These are phyloP conservation scores for Fusarium pininemorale DNA, from an alignment of 2,329 filamentous ascomycete species.

Conservation along the genomic window DNA sequence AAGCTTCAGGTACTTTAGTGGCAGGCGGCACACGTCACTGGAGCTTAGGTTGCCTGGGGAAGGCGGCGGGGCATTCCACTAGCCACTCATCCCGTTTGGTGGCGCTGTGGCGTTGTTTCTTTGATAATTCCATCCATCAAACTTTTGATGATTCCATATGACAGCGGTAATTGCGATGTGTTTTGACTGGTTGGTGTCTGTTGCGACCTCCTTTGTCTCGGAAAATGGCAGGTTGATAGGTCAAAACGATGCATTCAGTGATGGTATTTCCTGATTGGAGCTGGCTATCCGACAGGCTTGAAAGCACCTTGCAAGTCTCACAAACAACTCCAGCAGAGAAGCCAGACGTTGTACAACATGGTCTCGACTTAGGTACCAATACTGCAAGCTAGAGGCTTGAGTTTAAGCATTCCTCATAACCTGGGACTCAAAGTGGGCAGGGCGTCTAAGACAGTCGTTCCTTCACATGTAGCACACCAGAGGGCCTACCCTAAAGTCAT, in stretches of 20 bases:
- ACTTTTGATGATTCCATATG: not conserved
- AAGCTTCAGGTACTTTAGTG: conserved; percentile 12
- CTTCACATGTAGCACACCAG: not conserved
- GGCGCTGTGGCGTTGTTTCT: conserved; percentile 1
- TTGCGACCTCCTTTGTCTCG: too few species aligned
- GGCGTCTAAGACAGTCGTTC: too few species aligned
- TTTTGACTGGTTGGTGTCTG: not conserved
- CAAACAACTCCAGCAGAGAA: too few species aligned
- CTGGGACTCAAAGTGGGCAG: too few species aligned
- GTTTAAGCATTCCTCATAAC: fast-evolving
- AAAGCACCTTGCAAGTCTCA: too few species aligned
- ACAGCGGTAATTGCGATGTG: not conserved
- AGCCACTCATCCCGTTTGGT: not conserved
- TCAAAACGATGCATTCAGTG: too few species aligned
- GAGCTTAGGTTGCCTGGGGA: conserved; percentile 24
- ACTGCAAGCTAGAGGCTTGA: not conserved
- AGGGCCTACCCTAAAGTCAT: not conserved
- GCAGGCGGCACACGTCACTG: conserved; percentile 33
- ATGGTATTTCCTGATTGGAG: fast-evolving
- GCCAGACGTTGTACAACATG: not conserved
- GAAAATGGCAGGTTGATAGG: fast-evolving
- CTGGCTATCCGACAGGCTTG: fast-evolving
- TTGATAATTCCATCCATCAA: not conserved
- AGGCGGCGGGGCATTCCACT: conserved; percentile 13
- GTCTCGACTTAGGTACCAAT: fast-evolving